Base-by-base conservation (phyloP, 23 red algal genomes). In the Gracilaria gracilis region DNA sequence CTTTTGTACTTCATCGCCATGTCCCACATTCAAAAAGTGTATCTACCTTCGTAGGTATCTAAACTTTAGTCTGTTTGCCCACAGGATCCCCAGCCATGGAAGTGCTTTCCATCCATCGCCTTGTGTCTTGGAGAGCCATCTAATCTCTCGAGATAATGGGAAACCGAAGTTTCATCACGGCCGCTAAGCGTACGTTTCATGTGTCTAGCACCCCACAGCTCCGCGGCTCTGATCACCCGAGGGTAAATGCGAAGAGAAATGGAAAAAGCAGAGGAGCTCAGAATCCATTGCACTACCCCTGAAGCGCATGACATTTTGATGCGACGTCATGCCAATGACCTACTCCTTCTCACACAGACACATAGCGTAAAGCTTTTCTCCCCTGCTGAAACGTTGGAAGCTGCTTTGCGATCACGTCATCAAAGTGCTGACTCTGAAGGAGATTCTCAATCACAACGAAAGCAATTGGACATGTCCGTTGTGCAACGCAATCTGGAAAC, bases 321-420 rank as follows among this genome's bases (percentile, higher is more conserved):
- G 55, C 74, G 44, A 51, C 19, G n/a, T 12, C 81, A 79, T 53
- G 57, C 65, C 33, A 57, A 23, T 23, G 74, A 77, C 33, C 81
- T 93, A 16, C 90, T 93, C 29, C 37, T 14, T 23, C 55, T 86
- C 57, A 78, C 34, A 35, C 44, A 49, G 37, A 31, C 81, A 2
- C 90, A 93, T 32, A n/a, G 29, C 35, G 90, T 93, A 7, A 80
- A 75, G 33, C 42, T 93, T 27, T 93, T 86, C 31, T 39, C 81
- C 8, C 59, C 59, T 4, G 36, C 65, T 17, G 90, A 93, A 50
- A 86, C 81, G 8, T 23, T 27, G 27, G 17, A 62, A 42, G 0
- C n/a, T 58, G 70, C 15, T 19, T 33, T 23, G 6, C 65, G 16
- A 53, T 61, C 33, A 27, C n/a, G 2, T 33, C 32, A 59, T 38